Evolutionary conservation across 192 early-diverging fungal species (phyloP).

Genomic region (Geranomyces variabilis): DNA sequence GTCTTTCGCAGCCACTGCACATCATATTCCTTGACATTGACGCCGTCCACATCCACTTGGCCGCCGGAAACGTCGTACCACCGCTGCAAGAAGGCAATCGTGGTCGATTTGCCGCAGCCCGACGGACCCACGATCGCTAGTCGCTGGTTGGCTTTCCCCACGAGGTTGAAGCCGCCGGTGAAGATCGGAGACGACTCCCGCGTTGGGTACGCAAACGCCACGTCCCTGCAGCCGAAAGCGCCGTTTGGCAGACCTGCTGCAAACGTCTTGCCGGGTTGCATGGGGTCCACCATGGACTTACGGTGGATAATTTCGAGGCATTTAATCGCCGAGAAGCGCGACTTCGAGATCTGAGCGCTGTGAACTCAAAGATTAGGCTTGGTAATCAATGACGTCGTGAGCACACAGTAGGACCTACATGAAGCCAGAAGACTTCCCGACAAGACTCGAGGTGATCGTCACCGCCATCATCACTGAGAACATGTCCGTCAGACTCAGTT

Average conservation of each 20-base stretch:
- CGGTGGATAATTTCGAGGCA: constrained; percentile 11
- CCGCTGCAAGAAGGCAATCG: constrained; percentile 24
- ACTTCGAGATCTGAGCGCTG: no score
- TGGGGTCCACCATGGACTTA: background rate
- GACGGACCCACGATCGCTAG: constrained; percentile 55
- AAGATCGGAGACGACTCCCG: no score
- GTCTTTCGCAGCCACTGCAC: constrained; percentile 65
- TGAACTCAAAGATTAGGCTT: no score
- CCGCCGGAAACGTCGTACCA: constrained; percentile 20
- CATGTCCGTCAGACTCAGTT: background rate
- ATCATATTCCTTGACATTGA: constrained; percentile 60
- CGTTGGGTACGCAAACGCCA: no score
- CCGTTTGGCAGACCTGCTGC: constrained; percentile 47
- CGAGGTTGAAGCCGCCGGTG: constrained; percentile 57
- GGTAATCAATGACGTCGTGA: constrained; percentile 76
- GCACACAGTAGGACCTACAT: constrained; percentile 42
- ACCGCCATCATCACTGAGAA: no score
- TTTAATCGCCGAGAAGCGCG: no score
- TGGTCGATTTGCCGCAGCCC: constrained; percentile 32
- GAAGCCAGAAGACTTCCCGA: constrained; percentile 45
- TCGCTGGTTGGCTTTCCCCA: constrained; percentile 63
- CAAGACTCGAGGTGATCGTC: constrained; percentile 58
- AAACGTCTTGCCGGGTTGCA: background rate
- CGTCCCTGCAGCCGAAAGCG: constrained; percentile 64
- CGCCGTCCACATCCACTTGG: constrained; percentile 49